Evolutionary conservation across 768 basidiomycete genomes (phyloP).

Genomic region (Trametes cubensis): DNA sequence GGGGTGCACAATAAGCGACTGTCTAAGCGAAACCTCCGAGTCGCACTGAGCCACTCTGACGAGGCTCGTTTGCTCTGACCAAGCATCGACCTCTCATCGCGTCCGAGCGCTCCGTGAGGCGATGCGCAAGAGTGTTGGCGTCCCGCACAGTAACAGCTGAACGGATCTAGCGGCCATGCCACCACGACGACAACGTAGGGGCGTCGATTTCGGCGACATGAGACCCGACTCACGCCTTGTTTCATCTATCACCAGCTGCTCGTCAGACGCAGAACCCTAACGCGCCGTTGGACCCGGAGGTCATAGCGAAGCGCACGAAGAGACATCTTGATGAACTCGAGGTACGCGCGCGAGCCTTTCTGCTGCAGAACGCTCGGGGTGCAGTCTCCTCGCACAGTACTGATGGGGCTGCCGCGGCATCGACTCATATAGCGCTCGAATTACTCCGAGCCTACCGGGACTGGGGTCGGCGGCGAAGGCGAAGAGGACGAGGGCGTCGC

Average conservation of each 20-base stretch:
- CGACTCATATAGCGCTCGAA: conserved; percentile 67
- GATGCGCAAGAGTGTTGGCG: not conserved
- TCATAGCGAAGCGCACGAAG: conserved; percentile 75
- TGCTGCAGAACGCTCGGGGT: not conserved
- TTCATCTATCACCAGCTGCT: conserved; percentile 39
- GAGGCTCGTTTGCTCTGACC: conserved; percentile 5
- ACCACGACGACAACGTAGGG: conserved; percentile 20
- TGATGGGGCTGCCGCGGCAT: conserved; percentile 1
- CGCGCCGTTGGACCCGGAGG: conserved; percentile 53
- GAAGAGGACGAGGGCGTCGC: conserved; percentile 44
- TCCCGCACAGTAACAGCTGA: not conserved
- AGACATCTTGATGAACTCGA: conserved; percentile 85
- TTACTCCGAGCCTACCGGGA: conserved; percentile 60
- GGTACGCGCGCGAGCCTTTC: conserved; percentile 41
- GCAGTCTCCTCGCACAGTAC: conserved; percentile 9
- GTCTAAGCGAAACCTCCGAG: not conserved
- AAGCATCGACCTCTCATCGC: not conserved
- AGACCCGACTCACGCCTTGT: conserved; percentile 5
- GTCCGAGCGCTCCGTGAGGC: not conserved
- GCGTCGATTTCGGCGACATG: not conserved
- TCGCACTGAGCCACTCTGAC: not conserved
- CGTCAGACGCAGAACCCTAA: conserved; percentile 49
- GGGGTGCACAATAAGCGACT: not conserved
- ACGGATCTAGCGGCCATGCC: conserved; percentile 6
- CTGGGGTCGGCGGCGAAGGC: conserved; percentile 33